Base-by-base conservation (phyloP, 1,284 basidiomycete genomes). In the Agaricales sp. region DNA sequence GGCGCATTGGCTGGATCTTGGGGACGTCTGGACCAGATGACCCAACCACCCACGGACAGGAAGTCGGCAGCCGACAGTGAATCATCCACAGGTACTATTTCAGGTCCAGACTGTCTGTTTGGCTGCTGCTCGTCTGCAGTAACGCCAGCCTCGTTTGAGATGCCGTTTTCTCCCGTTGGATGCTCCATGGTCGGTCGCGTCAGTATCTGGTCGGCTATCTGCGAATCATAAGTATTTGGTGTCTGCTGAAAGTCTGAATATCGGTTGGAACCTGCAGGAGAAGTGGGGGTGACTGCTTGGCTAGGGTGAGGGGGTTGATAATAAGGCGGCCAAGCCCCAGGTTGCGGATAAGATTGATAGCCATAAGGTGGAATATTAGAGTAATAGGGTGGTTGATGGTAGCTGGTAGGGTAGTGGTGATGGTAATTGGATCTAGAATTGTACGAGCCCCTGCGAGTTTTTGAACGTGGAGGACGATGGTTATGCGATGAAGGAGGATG, bases 1-100 rank as follows among this genome's bases (percentile, higher is more conserved):
- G 80, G 81, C 0, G 82, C 82, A 48, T 63, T 60, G 2, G 70
- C 63, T 1, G 83, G 83, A 58, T 84, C 65, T 11, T 67, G 64
- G 0, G 83, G 83, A 23, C 80, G 73, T 21, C 74, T 71, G 0
- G 83, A 82, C 82, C 82, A 86, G 25, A 86, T 73, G 6, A 75
- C 80, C 67, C 71, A 81, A 26, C 61, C 53, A 30, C 48, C 53
- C 14, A 57, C 58, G 59, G 55, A 16, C 52, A 25, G 18, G 16
- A 11, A 8, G 46, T n/a, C 14, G 3, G 37, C 6, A 6, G 26
- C 14, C 26, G 26, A 30, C 6, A 30, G 6, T 6, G 26, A 30
- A 14, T 30, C 26, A n/a, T n/a, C n/a, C n/a, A n/a, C n/a, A n/a
- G n/a, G n/a, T n/a, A n/a, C n/a, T n/a, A n/a, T n/a, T n/a, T n/a